These are phyloP conservation scores for Fusarium multiceps DNA, from an alignment of 2,329 filamentous ascomycete species.

Conservation along the genomic window DNA sequence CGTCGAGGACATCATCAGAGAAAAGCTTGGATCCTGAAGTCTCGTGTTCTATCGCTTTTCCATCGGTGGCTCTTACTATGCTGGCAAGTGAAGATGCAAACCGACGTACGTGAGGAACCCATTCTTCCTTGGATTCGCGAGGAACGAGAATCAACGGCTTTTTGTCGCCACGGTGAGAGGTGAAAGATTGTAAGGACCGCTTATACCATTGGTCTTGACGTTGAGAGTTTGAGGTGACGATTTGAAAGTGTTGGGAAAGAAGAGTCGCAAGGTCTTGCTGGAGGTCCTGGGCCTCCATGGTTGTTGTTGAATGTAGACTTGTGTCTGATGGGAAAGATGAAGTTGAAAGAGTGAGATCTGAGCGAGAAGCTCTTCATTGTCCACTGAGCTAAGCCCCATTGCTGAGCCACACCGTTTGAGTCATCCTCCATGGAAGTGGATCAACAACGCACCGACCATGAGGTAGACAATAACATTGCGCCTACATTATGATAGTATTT, in stretches of 20 bases:
- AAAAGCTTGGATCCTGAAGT: not conserved
- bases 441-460: not conserved
- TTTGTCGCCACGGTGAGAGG: accelerated
- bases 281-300: accelerated
- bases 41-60: accelerated
- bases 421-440: not conserved
- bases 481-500: too few relatives aligned
- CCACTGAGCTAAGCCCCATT: not conserved
- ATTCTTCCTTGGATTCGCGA: not conserved
- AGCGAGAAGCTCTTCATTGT: not conserved
- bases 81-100: not conserved
- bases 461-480: too few relatives aligned
- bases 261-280: not conserved
- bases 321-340: too few relatives aligned
- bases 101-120: not conserved
- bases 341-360: too few relatives aligned
- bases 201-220: constrained; percentile 28
- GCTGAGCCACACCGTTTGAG: not conserved
- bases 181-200: constrained; percentile 1
- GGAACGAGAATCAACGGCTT: not conserved
- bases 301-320: accelerated
- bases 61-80: accelerated
- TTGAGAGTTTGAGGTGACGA: constrained; percentile 1
- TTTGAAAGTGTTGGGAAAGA: not conserved
- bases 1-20: not conserved